Base-by-base conservation (phyloP, 2,329 filamentous ascomycete species). In the Diaporthe ampelina region DNA sequence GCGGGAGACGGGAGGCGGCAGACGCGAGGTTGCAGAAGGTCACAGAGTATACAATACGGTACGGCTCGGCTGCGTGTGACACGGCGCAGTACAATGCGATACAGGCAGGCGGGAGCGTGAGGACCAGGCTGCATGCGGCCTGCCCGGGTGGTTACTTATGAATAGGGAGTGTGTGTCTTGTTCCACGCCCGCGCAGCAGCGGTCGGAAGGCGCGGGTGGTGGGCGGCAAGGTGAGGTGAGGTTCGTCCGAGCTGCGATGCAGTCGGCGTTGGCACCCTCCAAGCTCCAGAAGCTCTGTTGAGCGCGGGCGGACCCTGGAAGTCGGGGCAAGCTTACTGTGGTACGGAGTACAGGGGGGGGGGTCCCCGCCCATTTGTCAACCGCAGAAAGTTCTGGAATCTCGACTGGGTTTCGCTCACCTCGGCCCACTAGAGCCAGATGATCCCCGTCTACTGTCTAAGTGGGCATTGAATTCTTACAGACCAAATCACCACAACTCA, bases 371-470 rank as follows among this genome's bases (percentile, higher is more conserved):
- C 72, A 74, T 74, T 73, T 74, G 73, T 74, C 69, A 74, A 70
- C 63, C 19, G 24, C 43, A 61, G 73, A 74, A 74, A 45, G 50
- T 74, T 74, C 73, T 74, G 43, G 73, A 74, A 74, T 67, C 67
- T 35, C 17, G 45, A n/a, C 26, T n/a, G 37, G 29, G 56, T 32
- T 32, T 32, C 29, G 29, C 5, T 32, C 29, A 32, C 29, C 5
- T 3, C 4, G 29, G 29, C 29, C 29, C 29, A 32, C 29, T 32
- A 32, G 29, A 29, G 29, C 29, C 29, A 29, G 35, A 21, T 17
- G 29, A 57, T 21, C 6, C 43, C 19, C 43, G 43, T 45, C 43
- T 45, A 19, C 35, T 11, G 35, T 37, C 9, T 37, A 37, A 48
- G 43, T 45, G 43, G n/a, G 43, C 43, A 19, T 45, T 40, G 29